phyloP scores from a whole-genome alignment of 306 rosid species.

The Bauhinia variegata region DNA sequence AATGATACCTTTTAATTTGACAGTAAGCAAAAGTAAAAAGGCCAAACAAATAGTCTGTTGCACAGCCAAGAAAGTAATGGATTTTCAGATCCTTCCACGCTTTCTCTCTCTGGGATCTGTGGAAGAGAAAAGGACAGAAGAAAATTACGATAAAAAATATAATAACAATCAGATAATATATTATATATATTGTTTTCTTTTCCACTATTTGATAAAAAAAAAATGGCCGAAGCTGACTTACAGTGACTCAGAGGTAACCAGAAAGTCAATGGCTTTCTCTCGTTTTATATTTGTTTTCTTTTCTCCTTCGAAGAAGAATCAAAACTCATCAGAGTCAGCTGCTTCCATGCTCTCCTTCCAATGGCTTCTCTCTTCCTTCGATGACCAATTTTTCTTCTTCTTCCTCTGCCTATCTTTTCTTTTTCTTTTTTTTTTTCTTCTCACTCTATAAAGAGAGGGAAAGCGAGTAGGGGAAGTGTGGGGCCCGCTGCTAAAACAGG shows the following conservation, averaged over 20 bases:
- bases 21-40: slow-evolving; percentile 47
- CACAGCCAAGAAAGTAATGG: slow-evolving; percentile 39
- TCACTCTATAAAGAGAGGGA: neutral
- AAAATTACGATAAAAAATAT: neutral
- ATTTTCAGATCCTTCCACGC: slow-evolving; percentile 45
- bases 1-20: slow-evolving; percentile 51
- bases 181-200: neutral
- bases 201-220: neutral
- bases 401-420: neutral
- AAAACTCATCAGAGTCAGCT: slow-evolving; percentile 5
- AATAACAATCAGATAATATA: neutral
- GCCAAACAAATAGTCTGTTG: slow-evolving; percentile 38
- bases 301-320: slow-evolving; percentile 7
- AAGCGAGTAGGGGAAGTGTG: neutral
- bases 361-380: slow-evolving; percentile 23
- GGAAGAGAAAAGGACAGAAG: slow-evolving; percentile 52
- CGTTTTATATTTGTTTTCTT: neutral
- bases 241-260: slow-evolving; percentile 22
- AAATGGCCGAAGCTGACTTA: slow-evolving; percentile 44
- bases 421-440: neutral
- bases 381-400: slow-evolving; percentile 18
- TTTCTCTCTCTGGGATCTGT: slow-evolving; percentile 58
- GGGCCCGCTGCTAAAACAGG: slow-evolving; percentile 46
- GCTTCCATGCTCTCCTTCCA: neutral
- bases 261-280: slow-evolving; percentile 40